phyloP scores from a whole-genome alignment of 108 stramenopile genomes.

The Conticribra weissflogii region DNA sequence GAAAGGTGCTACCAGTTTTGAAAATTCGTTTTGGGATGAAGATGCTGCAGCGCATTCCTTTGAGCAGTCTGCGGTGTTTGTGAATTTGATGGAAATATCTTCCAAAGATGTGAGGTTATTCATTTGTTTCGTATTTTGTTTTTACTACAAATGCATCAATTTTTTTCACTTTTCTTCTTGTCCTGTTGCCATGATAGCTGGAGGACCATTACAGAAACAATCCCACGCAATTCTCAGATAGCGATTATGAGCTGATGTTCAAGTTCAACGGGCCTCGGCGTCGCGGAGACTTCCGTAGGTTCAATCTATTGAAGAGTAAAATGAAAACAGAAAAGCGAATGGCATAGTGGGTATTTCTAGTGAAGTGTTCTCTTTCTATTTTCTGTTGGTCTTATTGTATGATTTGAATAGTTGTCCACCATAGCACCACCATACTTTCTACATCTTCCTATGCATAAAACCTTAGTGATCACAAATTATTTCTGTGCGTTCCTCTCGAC shows the following conservation, averaged over 20 bases:
- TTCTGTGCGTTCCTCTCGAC: too few species aligned
- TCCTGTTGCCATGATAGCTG: conserved; percentile 17
- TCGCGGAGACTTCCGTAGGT: conserved; percentile 71
- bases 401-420: too few species aligned
- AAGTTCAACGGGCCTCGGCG: conserved; percentile 77
- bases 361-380: too few species aligned
- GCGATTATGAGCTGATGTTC: conserved; percentile 86
- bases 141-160: not conserved
- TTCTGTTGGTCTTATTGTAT: too few species aligned
- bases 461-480: too few species aligned
- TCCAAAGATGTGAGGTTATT: conserved; percentile 54
- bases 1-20: conserved; percentile 84
- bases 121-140: not conserved
- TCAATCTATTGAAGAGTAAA: conserved; percentile 62
- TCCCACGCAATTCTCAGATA: conserved; percentile 70
- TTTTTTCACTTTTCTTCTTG: not conserved
- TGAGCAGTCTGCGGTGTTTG: conserved; percentile 82
- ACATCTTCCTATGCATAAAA: too few species aligned
- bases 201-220: conserved; percentile 77
- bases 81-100: conserved; percentile 86
- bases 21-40: conserved; percentile 88
- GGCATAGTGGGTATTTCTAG: not conserved
- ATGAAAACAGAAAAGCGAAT: conserved; percentile 41
- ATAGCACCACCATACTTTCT: too few species aligned
- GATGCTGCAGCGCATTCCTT: conserved; percentile 84